Base-by-base conservation (phyloP, 2,329 filamentous ascomycete species). In the Cryphonectria radicalis region DNA sequence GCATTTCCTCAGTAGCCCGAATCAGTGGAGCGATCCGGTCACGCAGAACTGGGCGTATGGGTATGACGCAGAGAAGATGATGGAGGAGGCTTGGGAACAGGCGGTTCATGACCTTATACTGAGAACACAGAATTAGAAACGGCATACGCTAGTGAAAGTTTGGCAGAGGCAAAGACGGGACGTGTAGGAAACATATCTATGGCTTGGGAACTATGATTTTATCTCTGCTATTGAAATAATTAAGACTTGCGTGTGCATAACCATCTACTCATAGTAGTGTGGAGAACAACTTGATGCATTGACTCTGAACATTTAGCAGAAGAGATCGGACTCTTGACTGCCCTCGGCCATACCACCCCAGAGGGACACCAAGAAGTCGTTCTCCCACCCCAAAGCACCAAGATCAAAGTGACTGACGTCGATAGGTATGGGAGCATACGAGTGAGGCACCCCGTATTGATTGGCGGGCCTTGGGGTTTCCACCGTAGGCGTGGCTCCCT, bases 31-130 rank as follows among this genome's bases (percentile, higher is more conserved):
- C 66, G 84, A 86, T 75, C 83, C 82, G 0, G 75, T 80, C 0
- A 85, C 83, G 0, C 82, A 84, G 73, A 73, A 75, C 25, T 86
- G 84, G 84, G 82, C 81, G 8, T 87, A 85, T 76, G 83, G 83
- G 0, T 86, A 86, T 75, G 83, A 86, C 76, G 81, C 82, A 0
- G 82, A 84, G 72, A 70, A 72, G 37, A 80, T 76, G 17, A 78
- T 84, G 72, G 76, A 78, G 63, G 72, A 75, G 60, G 77, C 74
- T 3, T 83, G 78, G 77, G 59, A 70, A 4, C 19, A 28, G 19
- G 68, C 69, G 14, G 46, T 71, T 1, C 43, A 50, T 42, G 69
- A 66, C 11, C 5, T 68, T 4, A 71, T 69, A 28, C 17, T 46
- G 13, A 46, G 22, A 13, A 13, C 25, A 7, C 28, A 37, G 22